Evolutionary conservation across 1,284 basidiomycete genomes (phyloP).

Genomic region (Cutaneotrichosporon sp.): DNA sequence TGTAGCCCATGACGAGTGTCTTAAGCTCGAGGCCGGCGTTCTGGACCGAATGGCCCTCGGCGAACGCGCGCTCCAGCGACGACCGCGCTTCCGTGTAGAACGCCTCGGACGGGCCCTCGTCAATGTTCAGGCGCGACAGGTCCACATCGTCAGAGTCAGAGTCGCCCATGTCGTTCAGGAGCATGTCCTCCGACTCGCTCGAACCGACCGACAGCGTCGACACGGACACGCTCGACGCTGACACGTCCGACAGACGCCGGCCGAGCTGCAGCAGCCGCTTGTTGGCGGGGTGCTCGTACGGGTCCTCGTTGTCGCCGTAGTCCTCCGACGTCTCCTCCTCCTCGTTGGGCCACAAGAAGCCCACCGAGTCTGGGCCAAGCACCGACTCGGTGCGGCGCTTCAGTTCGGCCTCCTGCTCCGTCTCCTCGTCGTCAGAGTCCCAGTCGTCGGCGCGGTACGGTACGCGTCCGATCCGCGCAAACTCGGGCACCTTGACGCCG

Average conservation of each 20-base stretch:
- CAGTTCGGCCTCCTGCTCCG: slow-evolving; percentile 39
- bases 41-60: slow-evolving; percentile 43
- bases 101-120: slow-evolving; percentile 29
- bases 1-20: slow-evolving; percentile 45
- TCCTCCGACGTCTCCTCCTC: slow-evolving; percentile 36
- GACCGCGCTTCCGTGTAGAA: slow-evolving; percentile 40
- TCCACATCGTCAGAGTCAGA: slow-evolving; percentile 19
- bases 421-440: slow-evolving; percentile 55
- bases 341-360: slow-evolving; percentile 49
- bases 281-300: slow-evolving; percentile 47
- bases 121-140: slow-evolving; percentile 24
- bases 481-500: slow-evolving; percentile 62
- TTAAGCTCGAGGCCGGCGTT: slow-evolving; percentile 45
- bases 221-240: slow-evolving; percentile 27
- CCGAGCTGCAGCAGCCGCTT: slow-evolving; percentile 44
- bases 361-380: slow-evolving; percentile 39
- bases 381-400: slow-evolving; percentile 20
- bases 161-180: slow-evolving; percentile 18
- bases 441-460: slow-evolving; percentile 70
- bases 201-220: slow-evolving; percentile 47
- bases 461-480: slow-evolving; percentile 66
- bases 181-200: slow-evolving; percentile 29
- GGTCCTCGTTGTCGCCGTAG: slow-evolving; percentile 43
- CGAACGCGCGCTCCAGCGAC: slow-evolving; percentile 43
- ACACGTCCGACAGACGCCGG: slow-evolving; percentile 37